These are phyloP conservation scores for Tripterygium wilfordii DNA, from an alignment of 177 flowering plant genomes.

Conservation along the genomic window DNA sequence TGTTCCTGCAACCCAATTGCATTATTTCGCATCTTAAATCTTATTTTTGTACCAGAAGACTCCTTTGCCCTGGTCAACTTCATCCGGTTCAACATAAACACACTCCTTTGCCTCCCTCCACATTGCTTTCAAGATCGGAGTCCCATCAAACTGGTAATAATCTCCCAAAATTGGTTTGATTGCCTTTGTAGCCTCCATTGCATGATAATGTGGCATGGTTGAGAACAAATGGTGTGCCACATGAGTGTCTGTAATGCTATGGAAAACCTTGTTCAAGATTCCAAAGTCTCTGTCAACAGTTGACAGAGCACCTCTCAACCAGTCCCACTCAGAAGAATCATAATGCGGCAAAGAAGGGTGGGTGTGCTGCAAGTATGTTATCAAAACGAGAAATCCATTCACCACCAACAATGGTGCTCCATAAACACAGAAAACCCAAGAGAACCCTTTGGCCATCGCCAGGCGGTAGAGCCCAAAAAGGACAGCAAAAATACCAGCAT, in stretches of 20 bases:
- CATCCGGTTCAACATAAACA: slow-evolving; percentile 62
- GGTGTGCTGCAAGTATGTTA: slow-evolving; percentile 76
- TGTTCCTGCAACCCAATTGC: background rate
- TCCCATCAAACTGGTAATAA: slow-evolving; percentile 65
- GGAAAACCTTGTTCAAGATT: slow-evolving; percentile 68
- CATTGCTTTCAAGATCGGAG: slow-evolving; percentile 56
- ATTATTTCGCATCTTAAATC: slow-evolving; percentile 18
- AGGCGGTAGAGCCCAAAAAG: slow-evolving; percentile 33
- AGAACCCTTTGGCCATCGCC: slow-evolving; percentile 33
- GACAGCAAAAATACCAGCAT: slow-evolving; percentile 48
- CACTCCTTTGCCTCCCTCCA: slow-evolving; percentile 77
- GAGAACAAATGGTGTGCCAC: slow-evolving; percentile 78
- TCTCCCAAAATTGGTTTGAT: slow-evolving; percentile 67
- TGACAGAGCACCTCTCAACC: slow-evolving; percentile 76
- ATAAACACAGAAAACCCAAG: slow-evolving; percentile 51
- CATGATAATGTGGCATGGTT: slow-evolving; percentile 80
- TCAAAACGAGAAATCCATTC: slow-evolving; percentile 62
- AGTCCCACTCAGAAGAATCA: slow-evolving; percentile 76
- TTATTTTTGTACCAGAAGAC: slow-evolving; percentile 67
- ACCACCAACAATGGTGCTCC: slow-evolving; percentile 64
- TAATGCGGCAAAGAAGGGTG: slow-evolving; percentile 76
- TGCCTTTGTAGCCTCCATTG: slow-evolving; percentile 78
- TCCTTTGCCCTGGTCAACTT: slow-evolving; percentile 42
- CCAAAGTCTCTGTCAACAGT: slow-evolving; percentile 79
- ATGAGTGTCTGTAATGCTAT: slow-evolving; percentile 73